Conservation (phyloP, 1,284 basidiomycete species). For the Apiotrichum laibachii region DNA sequence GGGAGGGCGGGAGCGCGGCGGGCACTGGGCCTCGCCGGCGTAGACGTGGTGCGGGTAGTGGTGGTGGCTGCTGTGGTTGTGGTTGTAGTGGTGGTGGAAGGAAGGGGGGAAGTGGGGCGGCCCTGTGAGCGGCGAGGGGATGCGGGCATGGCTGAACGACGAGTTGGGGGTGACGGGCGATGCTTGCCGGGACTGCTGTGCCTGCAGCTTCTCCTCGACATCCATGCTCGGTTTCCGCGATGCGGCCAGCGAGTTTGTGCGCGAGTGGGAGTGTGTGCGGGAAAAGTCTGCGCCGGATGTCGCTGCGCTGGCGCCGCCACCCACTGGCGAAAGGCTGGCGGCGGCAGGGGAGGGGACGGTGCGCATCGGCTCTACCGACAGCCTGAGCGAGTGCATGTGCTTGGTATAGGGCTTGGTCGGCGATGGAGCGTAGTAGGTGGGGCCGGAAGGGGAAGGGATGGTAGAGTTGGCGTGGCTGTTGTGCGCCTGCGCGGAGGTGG, state of each 20-base stretch:
- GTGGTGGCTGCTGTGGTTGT: too few species aligned
- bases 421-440: neutral
- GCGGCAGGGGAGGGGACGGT: neutral
- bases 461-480: too few species aligned
- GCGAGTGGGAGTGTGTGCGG: constrained; percentile 1
- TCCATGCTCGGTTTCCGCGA: constrained; percentile 4
- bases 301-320: neutral
- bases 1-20: constrained; percentile 5
- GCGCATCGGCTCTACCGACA: constrained; percentile 9
- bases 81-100: constrained; percentile 6
- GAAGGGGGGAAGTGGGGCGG: constrained; percentile 14
- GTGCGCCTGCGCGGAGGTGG: neutral
- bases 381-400: constrained; percentile 4
- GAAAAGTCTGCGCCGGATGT: constrained; percentile 4
- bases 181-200: too few species aligned
- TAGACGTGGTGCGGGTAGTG: neutral
- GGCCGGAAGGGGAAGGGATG: too few species aligned
- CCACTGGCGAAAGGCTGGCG: neutral
- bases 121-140: constrained; percentile 7
- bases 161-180: too few species aligned
- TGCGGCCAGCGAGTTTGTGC: constrained; percentile 4
- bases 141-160: neutral
- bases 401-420: neutral
- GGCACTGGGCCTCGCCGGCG: constrained; percentile 8
- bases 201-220: constrained; percentile 10